Evolutionary conservation across 2,329 filamentous ascomycete species (phyloP), one percentile per base, ranked within the genome.

Genomic region (Fusarium armeniacum): DNA sequence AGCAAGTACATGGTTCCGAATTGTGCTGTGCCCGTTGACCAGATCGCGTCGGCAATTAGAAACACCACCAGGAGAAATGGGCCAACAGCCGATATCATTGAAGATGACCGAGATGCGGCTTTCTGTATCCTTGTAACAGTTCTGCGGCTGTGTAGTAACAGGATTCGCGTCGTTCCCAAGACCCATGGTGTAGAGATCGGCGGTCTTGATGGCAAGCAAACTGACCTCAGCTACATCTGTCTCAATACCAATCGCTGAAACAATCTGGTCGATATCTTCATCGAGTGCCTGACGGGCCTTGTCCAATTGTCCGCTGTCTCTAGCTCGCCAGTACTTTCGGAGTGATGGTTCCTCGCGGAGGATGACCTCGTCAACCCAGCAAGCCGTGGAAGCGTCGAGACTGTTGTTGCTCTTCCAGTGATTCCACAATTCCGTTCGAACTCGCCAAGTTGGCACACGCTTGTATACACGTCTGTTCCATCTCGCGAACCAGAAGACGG

Each of bases 51-150:
- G 57, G 22, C 68, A 71, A 56, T 71, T 71, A 8, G 68, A 71
- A 0, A 71, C 68, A 35, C 68, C 68, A 26, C 68, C 68, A 3
- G 68, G 68, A 3, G 68, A 62, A 8, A 71, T 59, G 4, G 68
- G 68, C 68, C 68, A 71, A 26, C 68, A 71, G 5, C 68, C 68
- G 5, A 71, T 67, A 9, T 71, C 68, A 28, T 71, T 71, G 24
- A 71, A 71, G 0, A 71, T 67, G 4, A 71, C 58, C 4, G 66
- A 70, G 20, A 71, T 60, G 10, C 68, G 63, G 8, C 57, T 51
- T 16, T 65, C 40, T 1, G 66, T 71, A 32, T 71, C 67, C 9
- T 40, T 59, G 35, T 65, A 71, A 16, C 68, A 71, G 26, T 65
- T 62, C 20, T 70, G 56, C 5, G 68, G 68, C 6, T 62, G 68